Percentiles rank a stretch among this genome's conserved stretches.
Conservation (phyloP, 2,329 filamentous ascomycete species). For the Venturia oleaginea region DNA sequence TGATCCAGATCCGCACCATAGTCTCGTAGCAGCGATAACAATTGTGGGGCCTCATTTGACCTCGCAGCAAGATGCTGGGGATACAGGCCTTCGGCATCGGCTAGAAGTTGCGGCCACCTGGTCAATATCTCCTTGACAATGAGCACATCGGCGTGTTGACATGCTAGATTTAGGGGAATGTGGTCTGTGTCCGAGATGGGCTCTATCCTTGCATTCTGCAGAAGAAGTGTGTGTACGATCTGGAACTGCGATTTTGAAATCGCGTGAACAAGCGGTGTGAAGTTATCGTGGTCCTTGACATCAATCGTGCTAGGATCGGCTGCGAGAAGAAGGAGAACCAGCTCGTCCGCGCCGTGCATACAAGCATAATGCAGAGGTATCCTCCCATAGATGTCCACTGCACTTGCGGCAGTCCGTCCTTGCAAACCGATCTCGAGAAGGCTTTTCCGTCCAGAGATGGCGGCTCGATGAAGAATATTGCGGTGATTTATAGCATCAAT, state of each 20-base stretch:
- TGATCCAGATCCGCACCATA: slow-evolving; percentile 84
- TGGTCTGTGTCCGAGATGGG: slow-evolving; percentile 81
- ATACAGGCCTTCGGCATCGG: slow-evolving; percentile 90
- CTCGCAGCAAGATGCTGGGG: slow-evolving; percentile 95
- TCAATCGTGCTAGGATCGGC: slow-evolving; percentile 69
- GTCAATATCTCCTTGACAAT: slow-evolving; percentile 80
- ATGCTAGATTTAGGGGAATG: slow-evolving; percentile 88
- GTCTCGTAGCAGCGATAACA: slow-evolving; percentile 70
- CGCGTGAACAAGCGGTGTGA: slow-evolving; percentile 88
- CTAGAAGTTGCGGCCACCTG: slow-evolving; percentile 70
- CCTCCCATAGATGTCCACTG: slow-evolving; percentile 86
- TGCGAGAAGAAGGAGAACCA: slow-evolving; percentile 65
- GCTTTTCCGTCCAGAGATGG: slow-evolving; percentile 78
- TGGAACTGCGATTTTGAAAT: slow-evolving; percentile 80
- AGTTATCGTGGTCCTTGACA: slow-evolving; percentile 90
- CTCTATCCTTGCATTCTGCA: slow-evolving; percentile 66
- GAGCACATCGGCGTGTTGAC: slow-evolving; percentile 78
- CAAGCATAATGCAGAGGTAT: slow-evolving; percentile 93
- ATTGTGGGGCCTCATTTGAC: slow-evolving; percentile 70
- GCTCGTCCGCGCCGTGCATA: slow-evolving; percentile 81
- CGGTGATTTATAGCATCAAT: slow-evolving; percentile 97
- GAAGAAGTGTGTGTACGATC: slow-evolving; percentile 71
- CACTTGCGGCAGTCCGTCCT: slow-evolving; percentile 64
- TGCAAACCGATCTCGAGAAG: slow-evolving; percentile 70
- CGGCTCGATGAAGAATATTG: slow-evolving; percentile 93